These are phyloP conservation scores for Silene latifolia DNA, from an alignment of 148 eudicot genomes.

Conservation along the genomic window DNA sequence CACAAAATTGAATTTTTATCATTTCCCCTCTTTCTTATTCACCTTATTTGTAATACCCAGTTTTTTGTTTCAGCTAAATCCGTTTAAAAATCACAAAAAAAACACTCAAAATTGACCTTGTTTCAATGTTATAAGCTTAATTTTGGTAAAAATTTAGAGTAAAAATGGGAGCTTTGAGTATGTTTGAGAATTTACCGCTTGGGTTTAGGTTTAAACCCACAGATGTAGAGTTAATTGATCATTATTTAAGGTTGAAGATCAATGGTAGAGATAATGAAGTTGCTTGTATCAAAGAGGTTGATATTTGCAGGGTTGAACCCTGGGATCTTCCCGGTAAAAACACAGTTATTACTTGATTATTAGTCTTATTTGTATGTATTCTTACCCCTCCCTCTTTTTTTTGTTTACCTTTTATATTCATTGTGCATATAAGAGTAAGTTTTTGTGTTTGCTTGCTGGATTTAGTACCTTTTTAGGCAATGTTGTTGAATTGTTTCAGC, in stretches of 20 bases:
- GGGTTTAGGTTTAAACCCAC: slow-evolving; percentile 91
- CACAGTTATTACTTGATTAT: not conserved
- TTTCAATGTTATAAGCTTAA: slow-evolving; percentile 7
- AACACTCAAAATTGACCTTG: not conserved
- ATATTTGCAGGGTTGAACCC: slow-evolving; percentile 85
- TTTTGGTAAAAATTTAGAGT: slow-evolving; percentile 20
- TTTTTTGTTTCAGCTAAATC: slow-evolving; percentile 10
- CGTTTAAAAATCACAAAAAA: not conserved
- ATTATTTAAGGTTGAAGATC: slow-evolving; percentile 74
- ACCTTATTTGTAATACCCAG: slow-evolving; percentile 9
- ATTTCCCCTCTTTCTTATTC: not conserved
- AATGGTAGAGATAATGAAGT: slow-evolving; percentile 61
- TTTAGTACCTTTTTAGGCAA: not conserved
- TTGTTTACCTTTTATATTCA: not conserved
- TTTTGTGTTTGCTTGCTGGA: too few species aligned
- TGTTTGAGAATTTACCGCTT: slow-evolving; percentile 54
- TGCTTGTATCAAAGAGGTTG: slow-evolving; percentile 71
- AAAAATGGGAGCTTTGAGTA: slow-evolving; percentile 27
- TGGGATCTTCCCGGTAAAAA: slow-evolving; percentile 86
- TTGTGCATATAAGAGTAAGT: too few species aligned
- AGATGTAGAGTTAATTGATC: slow-evolving; percentile 78
- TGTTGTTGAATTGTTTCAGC: not conserved
- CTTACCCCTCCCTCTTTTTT: not conserved
- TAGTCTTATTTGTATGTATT: slow-evolving; percentile 5
- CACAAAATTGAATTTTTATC: not conserved